Percentiles rank a stretch among this genome's conserved stretches.
Evolutionary conservation across 176 grass and related monocot species (phyloP).

Genomic region (Neostapfia colusana): DNA sequence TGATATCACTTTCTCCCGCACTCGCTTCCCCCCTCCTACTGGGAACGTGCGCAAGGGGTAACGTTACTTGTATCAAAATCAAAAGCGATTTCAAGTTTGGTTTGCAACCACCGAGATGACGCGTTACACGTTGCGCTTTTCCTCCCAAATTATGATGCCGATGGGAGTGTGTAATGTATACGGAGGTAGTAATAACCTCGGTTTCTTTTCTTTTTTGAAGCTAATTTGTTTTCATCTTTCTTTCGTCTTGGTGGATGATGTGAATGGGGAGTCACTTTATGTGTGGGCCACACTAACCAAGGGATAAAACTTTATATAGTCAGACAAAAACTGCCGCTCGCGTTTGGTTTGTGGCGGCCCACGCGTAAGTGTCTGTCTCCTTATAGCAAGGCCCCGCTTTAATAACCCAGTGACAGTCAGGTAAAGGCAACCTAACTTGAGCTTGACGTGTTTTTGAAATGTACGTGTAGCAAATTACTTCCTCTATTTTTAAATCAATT

Average conservation of each 20-base stretch:
- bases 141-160: too few relatives aligned
- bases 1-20: neutral
- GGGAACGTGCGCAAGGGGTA: conserved; percentile 15
- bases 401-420: neutral
- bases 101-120: neutral
- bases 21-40: too few relatives aligned
- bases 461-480: neutral
- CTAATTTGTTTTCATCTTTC: too few relatives aligned
- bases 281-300: too few relatives aligned
- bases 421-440: neutral
- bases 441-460: neutral
- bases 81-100: conserved; percentile 26
- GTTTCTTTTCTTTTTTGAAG: too few relatives aligned
- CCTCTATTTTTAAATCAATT: too few relatives aligned
- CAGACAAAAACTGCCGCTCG: neutral
- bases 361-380: too few relatives aligned
- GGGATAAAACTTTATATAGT: too few relatives aligned
- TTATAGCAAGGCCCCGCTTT: neutral
- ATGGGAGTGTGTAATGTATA: too few relatives aligned
- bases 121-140: neutral
- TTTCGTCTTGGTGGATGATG: too few relatives aligned
- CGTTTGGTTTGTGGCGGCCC: neutral
- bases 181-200: too few relatives aligned
- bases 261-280: too few relatives aligned
- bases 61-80: conserved; percentile 1